Percentiles rank a stretch among this genome's conserved stretches.
Evolutionary conservation across 225 moss, liverwort and hornwort genomes (phyloP).

Genomic region (Bryum argenteum): DNA sequence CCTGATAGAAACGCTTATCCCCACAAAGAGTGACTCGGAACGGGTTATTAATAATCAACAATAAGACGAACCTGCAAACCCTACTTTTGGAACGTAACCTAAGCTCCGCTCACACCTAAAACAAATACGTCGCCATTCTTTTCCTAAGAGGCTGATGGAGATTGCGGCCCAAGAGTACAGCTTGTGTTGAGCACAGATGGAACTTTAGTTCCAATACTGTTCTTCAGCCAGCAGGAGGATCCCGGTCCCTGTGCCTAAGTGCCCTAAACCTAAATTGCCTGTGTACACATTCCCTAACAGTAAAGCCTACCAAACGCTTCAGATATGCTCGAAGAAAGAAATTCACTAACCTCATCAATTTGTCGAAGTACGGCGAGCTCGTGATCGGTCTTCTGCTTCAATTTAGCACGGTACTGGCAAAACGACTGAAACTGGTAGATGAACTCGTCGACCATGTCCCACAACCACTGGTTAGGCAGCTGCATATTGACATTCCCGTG

Average conservation of each 20-base stretch:
- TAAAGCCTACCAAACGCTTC: background rate
- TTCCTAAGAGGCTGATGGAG: background rate
- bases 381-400: conserved; percentile 92
- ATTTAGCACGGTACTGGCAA: conserved; percentile 96
- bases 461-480: conserved; percentile 97
- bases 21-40: background rate
- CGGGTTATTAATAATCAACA: background rate
- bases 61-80: conserved; percentile 2
- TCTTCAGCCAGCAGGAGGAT: no score
- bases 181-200: no score
- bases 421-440: conserved; percentile 99
- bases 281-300: background rate
- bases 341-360: conserved; percentile 76
- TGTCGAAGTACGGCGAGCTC: conserved; percentile 87
- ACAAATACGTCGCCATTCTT: no score
- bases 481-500: conserved; percentile 99
- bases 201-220: background rate
- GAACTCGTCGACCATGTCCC: conserved; percentile 99
- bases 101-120: background rate
- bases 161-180: background rate
- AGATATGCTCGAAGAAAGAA: background rate
- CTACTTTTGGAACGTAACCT: background rate
- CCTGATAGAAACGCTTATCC: no score
- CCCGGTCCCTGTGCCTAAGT: background rate
- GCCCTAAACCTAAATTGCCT: background rate